These are phyloP conservation scores for Lactuca sativa DNA, from an alignment of 129 eudicot species.

Conservation along the genomic window DNA sequence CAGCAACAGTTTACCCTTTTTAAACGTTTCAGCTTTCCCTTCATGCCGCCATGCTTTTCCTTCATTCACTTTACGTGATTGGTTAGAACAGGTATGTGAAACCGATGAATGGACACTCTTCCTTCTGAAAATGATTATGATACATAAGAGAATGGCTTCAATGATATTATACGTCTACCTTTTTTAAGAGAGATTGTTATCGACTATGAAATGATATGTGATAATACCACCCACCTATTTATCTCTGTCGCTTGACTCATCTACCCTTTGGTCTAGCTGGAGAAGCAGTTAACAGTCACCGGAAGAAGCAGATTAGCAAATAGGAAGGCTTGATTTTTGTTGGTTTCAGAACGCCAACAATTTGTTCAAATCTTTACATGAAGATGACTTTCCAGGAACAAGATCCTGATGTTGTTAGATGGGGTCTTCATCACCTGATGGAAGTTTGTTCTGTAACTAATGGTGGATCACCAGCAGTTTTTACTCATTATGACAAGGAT, in stretches of 20 bases:
- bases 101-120: not conserved
- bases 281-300: no score
- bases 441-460: slow-evolving; percentile 52
- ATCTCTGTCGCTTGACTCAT: no score
- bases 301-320: no score
- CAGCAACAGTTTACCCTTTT: not conserved
- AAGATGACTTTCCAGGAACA: slow-evolving; percentile 42
- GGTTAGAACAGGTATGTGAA: not conserved
- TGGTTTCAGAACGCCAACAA: not conserved
- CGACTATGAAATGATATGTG: no score
- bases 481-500: slow-evolving; percentile 53
- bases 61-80: slow-evolving; percentile 2
- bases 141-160: not conserved
- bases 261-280: no score
- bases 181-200: no score
- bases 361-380: not conserved
- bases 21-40: not conserved
- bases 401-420: slow-evolving; percentile 64
- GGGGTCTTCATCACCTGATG: slow-evolving; percentile 69
- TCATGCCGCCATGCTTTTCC: not conserved
- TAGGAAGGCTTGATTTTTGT: not conserved
- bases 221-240: no score
- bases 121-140: not conserved
- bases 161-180: not conserved
- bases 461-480: slow-evolving; percentile 45